Base-by-base conservation (phyloP, 108 stramenopile genomes). In the Schizochytrium sp. region DNA sequence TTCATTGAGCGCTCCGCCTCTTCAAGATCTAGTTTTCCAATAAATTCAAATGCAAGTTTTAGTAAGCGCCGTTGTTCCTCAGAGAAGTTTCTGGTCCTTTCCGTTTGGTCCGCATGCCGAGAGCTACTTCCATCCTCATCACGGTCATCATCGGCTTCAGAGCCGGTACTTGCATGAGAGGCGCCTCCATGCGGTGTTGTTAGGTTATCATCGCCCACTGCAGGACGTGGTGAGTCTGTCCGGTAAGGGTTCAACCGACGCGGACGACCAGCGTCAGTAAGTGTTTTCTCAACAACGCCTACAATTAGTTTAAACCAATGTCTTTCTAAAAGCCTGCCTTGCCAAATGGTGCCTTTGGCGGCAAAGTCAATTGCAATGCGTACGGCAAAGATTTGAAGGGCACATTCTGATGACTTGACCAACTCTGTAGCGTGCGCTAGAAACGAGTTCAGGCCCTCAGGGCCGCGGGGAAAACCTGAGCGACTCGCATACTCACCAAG, bases 311-410 rank as follows among this genome's bases (percentile, higher is more conserved):
- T 17, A 28, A 83, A 83, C 76, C 76, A 83, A 53, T 83, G 47
- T 40, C 8, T 83, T 53, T 83, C 76, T 53, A 83, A 7, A 2
- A 83, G 76, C 3, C 76, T 17, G 50, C 55, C 40, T 55, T 83
- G 76, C 76, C 76, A 83, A 28, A 83, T 83, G 10, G 76, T 49
- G 19, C 76, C 76, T 2, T 83, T 83, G 10, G 47, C 15, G 47
- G 76, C 76, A 49, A 83, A 83, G 76, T 83, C 76, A 10, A 55
- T 83, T 8, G 76, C 76, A 40, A 83, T 50, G 53, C 76, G 53
- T 10, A 83, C 53, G 1, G 76, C 76, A 40, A 83, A 83, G 76
- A 55, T 83, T 28, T 83, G 76, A 13, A 83, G 28, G 5, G 76
- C 76, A 38, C 50, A 55, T 28, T 83, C 76, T 28, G 50, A 10